Conservation (phyloP, 2,329 filamentous ascomycete species). For the Alternaria panax region DNA sequence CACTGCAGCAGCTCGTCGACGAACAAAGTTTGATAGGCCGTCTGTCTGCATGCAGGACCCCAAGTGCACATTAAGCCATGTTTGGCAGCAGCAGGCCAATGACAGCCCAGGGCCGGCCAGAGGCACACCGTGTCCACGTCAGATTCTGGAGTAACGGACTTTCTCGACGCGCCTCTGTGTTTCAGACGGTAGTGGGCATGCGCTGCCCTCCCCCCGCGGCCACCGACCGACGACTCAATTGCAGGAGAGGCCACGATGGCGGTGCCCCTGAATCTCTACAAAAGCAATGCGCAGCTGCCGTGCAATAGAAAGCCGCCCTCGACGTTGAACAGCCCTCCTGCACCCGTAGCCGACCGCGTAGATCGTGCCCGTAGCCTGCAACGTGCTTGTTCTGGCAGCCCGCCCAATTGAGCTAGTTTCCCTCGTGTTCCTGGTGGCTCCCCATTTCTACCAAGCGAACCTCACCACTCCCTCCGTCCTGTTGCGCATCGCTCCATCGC, state of each 20-base stretch:
- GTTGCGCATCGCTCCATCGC: conserved; percentile 12
- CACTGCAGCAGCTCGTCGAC: not conserved
- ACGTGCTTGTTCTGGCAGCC: conserved; percentile 22
- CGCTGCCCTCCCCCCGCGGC: conserved; percentile 18
- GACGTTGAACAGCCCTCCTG: conserved; percentile 1
- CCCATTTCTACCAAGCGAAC: conserved; percentile 28
- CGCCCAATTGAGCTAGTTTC: conserved; percentile 14
- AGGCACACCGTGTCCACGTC: conserved; percentile 37
- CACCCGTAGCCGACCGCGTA: conserved; percentile 6
- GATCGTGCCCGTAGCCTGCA: conserved; percentile 26
- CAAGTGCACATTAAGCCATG: conserved; percentile 25
- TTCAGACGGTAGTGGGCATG: conserved; percentile 32
- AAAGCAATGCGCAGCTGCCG: conserved; percentile 20
- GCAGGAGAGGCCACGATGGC: conserved; percentile 3
- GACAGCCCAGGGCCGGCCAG: conserved; percentile 8
- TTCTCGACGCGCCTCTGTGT: conserved; percentile 41
- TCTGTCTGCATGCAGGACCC: conserved; percentile 10
- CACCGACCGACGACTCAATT: conserved; percentile 32
- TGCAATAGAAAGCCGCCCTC: conserved; percentile 1
- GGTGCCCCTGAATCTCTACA: conserved; percentile 24
- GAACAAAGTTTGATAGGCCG: conserved; percentile 9
- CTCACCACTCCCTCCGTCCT: conserved; percentile 3
- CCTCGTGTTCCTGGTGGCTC: conserved; percentile 21
- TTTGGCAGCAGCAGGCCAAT: conserved; percentile 24
- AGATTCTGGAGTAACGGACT: conserved; percentile 32